These are phyloP conservation scores for Magnolia sinica DNA, from an alignment of 164 flowering plant species.

Conservation along the genomic window DNA sequence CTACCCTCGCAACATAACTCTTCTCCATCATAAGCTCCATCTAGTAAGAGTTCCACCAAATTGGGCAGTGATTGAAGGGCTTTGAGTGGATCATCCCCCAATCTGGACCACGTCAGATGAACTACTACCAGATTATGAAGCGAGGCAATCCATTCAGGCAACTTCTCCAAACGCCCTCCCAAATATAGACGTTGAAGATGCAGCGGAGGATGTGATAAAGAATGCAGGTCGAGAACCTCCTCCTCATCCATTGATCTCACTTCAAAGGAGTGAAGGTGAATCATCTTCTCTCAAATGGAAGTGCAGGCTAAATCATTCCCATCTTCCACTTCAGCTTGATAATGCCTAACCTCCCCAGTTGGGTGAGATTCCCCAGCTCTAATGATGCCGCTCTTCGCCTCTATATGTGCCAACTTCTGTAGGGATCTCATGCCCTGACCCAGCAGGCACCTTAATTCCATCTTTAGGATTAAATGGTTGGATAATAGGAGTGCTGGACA, in stretches of 20 bases:
- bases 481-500: too few species aligned
- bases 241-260: too few species aligned
- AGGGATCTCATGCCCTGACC: slow-evolving; percentile 3
- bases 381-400: slow-evolving; percentile 2
- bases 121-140: slow-evolving; percentile 3
- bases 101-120: slow-evolving; percentile 2
- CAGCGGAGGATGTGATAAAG: not conserved
- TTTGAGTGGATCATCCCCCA: slow-evolving; percentile 5
- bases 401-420: slow-evolving; percentile 9
- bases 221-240: too few species aligned
- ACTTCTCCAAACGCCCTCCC: not conserved
- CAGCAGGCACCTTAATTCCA: slow-evolving; percentile 2
- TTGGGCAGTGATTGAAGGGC: slow-evolving; percentile 2
- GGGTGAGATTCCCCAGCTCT: slow-evolving; percentile 7
- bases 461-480: too few species aligned
- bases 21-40: slow-evolving; percentile 4
- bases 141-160: not conserved
- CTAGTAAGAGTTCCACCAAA: not conserved
- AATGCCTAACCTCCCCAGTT: slow-evolving; percentile 10
- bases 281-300: slow-evolving; percentile 10
- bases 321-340: not conserved
- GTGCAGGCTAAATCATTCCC: slow-evolving; percentile 5
- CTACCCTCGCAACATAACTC: not conserved
- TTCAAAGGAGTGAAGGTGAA: not conserved
- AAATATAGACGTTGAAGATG: slow-evolving; percentile 2